These are phyloP conservation scores for Cladophialophora immunda DNA, from an alignment of 2,329 filamentous ascomycete species.

Conservation along the genomic window DNA sequence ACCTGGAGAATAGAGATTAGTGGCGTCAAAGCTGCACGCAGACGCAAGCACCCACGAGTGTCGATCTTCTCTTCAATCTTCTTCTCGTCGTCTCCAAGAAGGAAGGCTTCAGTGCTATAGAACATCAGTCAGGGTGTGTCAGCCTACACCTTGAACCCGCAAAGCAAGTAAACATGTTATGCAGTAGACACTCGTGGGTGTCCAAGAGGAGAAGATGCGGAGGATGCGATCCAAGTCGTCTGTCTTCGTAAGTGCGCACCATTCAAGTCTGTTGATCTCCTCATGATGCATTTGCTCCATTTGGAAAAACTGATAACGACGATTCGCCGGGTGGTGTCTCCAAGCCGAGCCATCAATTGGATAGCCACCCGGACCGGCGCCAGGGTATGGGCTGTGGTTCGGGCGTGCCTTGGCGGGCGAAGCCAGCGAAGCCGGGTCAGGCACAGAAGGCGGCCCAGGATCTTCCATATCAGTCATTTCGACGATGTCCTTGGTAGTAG, in stretches of 20 bases:
- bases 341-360: slow-evolving; percentile 21
- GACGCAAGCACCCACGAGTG: slow-evolving; percentile 72
- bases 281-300: slow-evolving; percentile 15
- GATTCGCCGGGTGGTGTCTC: slow-evolving; percentile 24
- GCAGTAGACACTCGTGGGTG: neutral
- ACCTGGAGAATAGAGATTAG: slow-evolving; percentile 60
- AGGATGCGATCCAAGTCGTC: neutral
- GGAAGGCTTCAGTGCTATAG: slow-evolving; percentile 87
- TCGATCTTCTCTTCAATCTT: slow-evolving; percentile 90
- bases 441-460: neutral
- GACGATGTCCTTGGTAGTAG: slow-evolving; percentile 7
- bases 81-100: slow-evolving; percentile 87
- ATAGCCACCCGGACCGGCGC: slow-evolving; percentile 11
- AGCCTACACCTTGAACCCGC: neutral
- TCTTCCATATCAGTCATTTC: slow-evolving; percentile 12
- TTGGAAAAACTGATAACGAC: slow-evolving; percentile 4
- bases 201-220: neutral
- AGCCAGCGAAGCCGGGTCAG: neutral
- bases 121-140: slow-evolving; percentile 18
- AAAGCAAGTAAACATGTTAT: slow-evolving; percentile 11
- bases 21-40: neutral
- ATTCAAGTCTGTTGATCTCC: slow-evolving; percentile 24
- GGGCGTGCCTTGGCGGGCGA: neutral
- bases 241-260: slow-evolving; percentile 26
- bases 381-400: slow-evolving; percentile 1